Conservation (phyloP, 257 asterid species). For the Capsicum pubescens region DNA sequence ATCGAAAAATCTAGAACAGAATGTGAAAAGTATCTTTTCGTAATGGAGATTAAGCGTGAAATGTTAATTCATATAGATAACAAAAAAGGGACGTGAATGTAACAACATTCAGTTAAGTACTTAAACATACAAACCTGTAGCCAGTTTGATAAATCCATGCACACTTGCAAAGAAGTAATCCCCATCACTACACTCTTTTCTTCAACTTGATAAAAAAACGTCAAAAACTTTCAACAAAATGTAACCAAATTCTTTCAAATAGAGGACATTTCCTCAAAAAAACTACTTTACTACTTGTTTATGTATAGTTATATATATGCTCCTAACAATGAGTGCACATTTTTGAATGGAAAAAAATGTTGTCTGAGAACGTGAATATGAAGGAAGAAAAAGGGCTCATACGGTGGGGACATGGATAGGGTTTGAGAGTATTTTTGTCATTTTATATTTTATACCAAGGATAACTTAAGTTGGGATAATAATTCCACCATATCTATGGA, state of each 20-base stretch:
- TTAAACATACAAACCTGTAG: constrained; percentile 55
- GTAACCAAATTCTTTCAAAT: not conserved
- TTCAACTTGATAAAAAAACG: not conserved
- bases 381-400: constrained; percentile 76
- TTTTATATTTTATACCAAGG: no score
- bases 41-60: no score
- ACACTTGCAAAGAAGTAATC: constrained; percentile 86
- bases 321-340: no score
- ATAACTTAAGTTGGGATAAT: no score
- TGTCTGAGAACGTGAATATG: constrained; percentile 65
- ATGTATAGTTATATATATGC: not conserved
- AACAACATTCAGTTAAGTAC: not conserved
- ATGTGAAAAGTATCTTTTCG: not conserved
- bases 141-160: constrained; percentile 98
- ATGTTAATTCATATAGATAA: no score
- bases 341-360: constrained; percentile 31
- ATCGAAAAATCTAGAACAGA: not conserved
- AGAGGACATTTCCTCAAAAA: not conserved
- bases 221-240: not conserved
- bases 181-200: constrained; percentile 46
- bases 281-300: not conserved
- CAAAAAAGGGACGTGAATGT: not conserved
- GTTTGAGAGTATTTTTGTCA: no score
- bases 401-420: no score
- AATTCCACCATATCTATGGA: no score